phyloP scores from a whole-genome alignment of 768 basidiomycete species.

The Rhodosporidiobolus odoratus region DNA sequence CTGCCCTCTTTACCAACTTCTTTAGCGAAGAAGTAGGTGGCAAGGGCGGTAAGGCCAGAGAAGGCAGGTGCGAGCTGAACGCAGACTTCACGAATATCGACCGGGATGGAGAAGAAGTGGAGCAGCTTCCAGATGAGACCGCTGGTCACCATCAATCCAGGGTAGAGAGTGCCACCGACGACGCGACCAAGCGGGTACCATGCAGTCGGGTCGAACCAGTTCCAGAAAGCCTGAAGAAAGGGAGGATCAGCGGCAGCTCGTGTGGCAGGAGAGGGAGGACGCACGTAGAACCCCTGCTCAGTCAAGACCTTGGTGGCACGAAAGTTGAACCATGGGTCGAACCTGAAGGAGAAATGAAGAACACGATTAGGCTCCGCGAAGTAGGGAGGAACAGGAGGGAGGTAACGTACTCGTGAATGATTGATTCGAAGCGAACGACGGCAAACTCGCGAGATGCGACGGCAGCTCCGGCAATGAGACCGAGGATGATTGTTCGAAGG shows the following conservation, averaged over 20 bases:
- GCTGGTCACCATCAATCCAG: conserved; percentile 95
- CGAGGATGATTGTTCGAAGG: conserved; percentile 80
- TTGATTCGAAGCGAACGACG: conserved; percentile 96
- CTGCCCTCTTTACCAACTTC: conserved; percentile 60
- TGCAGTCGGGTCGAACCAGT: conserved; percentile 99
- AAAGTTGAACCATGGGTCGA: conserved; percentile 86
- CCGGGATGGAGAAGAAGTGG: conserved; percentile 81
- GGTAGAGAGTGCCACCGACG: conserved; percentile 96
- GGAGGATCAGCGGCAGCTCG: conserved; percentile 1
- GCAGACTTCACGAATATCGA: conserved; percentile 95
- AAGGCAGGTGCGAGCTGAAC: conserved; percentile 96
- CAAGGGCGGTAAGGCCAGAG: conserved; percentile 82
- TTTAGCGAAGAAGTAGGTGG: conserved; percentile 63
- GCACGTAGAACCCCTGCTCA: conserved; percentile 87
- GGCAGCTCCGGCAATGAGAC: conserved; percentile 71
- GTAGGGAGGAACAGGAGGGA: background rate
- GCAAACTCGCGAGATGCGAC: conserved; percentile 94
- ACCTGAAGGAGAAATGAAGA: conserved; percentile 1
- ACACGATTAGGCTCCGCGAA: background rate
- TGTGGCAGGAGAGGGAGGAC: background rate
- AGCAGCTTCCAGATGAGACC: conserved; percentile 93
- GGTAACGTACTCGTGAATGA: conserved; percentile 70
- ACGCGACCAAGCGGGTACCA: conserved; percentile 99
- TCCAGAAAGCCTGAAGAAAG: conserved; percentile 85
- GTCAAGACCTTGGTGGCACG: conserved; percentile 89